Conservation (phyloP, 495 filamentous ascomycete genomes). For the Letharia columbiana region DNA sequence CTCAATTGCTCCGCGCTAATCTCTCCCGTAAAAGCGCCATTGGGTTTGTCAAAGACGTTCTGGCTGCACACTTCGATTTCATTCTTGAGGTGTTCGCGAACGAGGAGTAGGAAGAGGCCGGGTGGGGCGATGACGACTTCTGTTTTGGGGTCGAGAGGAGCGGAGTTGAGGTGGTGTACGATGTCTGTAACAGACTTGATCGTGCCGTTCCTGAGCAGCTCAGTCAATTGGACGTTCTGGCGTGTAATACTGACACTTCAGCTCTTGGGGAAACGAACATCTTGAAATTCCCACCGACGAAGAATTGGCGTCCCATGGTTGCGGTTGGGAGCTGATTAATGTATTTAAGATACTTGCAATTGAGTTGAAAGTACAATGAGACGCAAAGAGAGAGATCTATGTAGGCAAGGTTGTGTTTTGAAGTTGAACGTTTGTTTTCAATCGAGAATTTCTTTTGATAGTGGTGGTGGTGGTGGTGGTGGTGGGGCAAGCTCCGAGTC, state of each 20-base stretch:
- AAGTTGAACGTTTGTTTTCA: not conserved
- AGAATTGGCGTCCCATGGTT: constrained; percentile 91
- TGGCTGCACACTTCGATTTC: constrained; percentile 80
- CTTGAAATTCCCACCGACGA: constrained; percentile 99
- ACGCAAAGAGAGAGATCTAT: too few relatives aligned
- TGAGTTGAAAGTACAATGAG: too few relatives aligned
- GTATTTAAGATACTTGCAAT: too few relatives aligned
- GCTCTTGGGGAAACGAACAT: constrained; percentile 50
- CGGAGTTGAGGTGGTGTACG: constrained; percentile 74
- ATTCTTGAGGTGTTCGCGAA: constrained; percentile 59
- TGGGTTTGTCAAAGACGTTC: constrained; percentile 94
- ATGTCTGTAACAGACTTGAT: constrained; percentile 78
- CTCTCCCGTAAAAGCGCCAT: constrained; percentile 95
- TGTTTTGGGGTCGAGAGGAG: constrained; percentile 58
- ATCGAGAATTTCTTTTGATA: not conserved
- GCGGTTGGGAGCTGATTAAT: not conserved
- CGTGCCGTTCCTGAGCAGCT: constrained; percentile 74
- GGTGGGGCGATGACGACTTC: constrained; percentile 94
- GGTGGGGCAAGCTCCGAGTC: constrained; percentile 8
- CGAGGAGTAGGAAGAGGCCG: constrained; percentile 78
- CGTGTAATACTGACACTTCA: constrained; percentile 6
- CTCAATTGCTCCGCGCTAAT: constrained; percentile 84
- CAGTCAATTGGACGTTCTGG: not conserved
- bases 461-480: not conserved
- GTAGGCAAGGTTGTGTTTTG: not conserved